Conservation (phyloP, 495 filamentous ascomycete genomes). For the Xylaria cubensis region DNA sequence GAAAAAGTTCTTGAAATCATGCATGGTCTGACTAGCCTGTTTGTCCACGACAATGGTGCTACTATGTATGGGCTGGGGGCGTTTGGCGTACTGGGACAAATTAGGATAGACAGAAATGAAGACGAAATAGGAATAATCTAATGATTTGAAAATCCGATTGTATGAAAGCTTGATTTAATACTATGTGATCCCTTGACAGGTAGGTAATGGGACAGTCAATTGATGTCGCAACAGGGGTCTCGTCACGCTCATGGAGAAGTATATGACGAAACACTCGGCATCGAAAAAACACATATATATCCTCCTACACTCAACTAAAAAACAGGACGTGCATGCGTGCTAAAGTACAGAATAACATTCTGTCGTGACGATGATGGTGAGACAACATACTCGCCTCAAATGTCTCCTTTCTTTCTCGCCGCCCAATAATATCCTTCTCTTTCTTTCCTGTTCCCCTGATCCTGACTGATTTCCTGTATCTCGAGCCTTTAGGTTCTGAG, state of each 20-base stretch:
- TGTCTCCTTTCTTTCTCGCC: background rate
- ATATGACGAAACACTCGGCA: background rate
- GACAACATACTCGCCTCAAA: constrained; percentile 8
- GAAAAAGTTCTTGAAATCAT: too few species aligned
- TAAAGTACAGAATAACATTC: constrained; percentile 17
- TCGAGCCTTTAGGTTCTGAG: constrained; percentile 9
- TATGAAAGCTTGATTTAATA: background rate
- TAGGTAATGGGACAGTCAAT: background rate
- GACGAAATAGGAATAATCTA: background rate
- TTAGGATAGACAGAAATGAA: background rate
- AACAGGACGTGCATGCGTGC: constrained; percentile 22
- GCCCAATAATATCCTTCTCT: background rate
- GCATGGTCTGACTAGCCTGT: background rate
- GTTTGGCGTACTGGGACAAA: constrained; percentile 11
- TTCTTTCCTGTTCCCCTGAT: background rate
- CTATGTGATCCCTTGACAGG: background rate
- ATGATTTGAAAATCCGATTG: background rate
- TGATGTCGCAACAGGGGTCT: background rate
- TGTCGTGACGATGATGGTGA: background rate
- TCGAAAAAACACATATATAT: constrained; percentile 2
- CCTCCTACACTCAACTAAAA: constrained; percentile 15
- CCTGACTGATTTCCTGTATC: constrained; percentile 2
- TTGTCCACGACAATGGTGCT: background rate
- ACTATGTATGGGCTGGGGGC: background rate
- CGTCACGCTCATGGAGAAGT: background rate